Conservation (phyloP, 2,329 filamentous ascomycete species). For the Xylaria sp. region DNA sequence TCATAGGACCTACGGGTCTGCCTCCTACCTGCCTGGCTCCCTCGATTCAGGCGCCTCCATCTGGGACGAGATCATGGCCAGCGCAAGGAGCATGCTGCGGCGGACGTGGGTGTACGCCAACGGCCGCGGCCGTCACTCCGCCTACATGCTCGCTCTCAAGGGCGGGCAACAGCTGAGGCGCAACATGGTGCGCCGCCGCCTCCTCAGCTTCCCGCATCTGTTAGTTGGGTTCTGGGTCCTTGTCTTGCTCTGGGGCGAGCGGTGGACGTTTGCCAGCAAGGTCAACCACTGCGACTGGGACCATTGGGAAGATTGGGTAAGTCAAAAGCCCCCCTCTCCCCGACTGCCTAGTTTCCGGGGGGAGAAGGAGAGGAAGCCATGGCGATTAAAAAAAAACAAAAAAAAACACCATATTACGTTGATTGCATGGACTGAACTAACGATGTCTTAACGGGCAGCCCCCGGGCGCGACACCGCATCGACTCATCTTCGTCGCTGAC, state of each 20-base stretch:
- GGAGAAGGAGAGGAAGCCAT: background rate
- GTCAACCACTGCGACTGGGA: conserved; percentile 80
- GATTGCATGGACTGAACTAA: background rate
- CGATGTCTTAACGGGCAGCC: conserved; percentile 60
- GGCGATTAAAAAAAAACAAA: background rate
- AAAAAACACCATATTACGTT: background rate
- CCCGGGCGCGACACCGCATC: conserved; percentile 77
- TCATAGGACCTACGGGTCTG: conserved; percentile 43
- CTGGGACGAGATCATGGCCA: conserved; percentile 45
- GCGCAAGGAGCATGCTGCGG: conserved; percentile 37
- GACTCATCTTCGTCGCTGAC: conserved; percentile 83
- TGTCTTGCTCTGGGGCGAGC: conserved; percentile 83
- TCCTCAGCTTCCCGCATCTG: conserved; percentile 68
- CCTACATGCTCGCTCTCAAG: conserved; percentile 40
- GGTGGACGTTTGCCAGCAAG: conserved; percentile 73
- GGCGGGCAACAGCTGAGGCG: conserved; percentile 44
- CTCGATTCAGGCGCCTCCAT: conserved; percentile 42
- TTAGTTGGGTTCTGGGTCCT: conserved; percentile 77
- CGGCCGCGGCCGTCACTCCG: conserved; percentile 48
- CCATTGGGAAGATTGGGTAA: conserved; percentile 91
- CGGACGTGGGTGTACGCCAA: conserved; percentile 49
- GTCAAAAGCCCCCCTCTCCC: conserved; percentile 35
- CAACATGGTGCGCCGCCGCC: conserved; percentile 57
- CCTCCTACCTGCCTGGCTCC: conserved; percentile 28
- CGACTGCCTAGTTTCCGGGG: background rate